Base-by-base conservation (phyloP, 371 early-diverging fungal genomes). In the Haplosporangium sp. region DNA sequence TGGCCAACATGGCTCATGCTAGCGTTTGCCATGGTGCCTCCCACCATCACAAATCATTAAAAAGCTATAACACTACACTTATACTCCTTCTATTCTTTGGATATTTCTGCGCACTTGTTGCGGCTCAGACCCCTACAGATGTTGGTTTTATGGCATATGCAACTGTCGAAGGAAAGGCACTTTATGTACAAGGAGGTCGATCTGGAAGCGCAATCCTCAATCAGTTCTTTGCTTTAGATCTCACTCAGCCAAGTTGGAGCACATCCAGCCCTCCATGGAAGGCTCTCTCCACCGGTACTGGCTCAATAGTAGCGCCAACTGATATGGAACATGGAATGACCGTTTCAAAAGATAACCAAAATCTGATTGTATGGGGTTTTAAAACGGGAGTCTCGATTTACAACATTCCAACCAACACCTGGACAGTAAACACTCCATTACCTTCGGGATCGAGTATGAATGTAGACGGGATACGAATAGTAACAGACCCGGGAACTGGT, bases 261-360 rank as follows among this genome's bases (percentile, higher is more conserved):
- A 37, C 40, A 19, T 37, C 60, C 4, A 39, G 17, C n/a, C 60
- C 60, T 1, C 60, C 60, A 59, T 59, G 60, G 60, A 59, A 39
- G 10, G 3, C 13, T 19, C 38, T 59, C 19, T 9, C 11, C 17
- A n/a, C 10, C 19, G 8, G 27, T n/a, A 39, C 6, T 4, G 55
- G 55, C 9, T 10, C n/a, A 39, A 13, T 19, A n/a, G 2, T 40
- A 39, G 10, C 34, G 34, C 60, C 60, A 11, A 2, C 9, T 1
- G 60, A 17, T 2, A 4, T 8, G 8, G 17, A 17, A 5, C 60
- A 59, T 19, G 10, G 40, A 39, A 59, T 59, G 60, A 39, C 60
- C 5, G n/a, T 59, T 19, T 59, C 60, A 17, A 59, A 59, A 38
- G 60, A 40, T 40, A 15, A 39, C 2, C n/a, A 40, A 13, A 59